Evolutionary conservation across 768 basidiomycete species (phyloP).

Genomic region (Kwoniella shandongensis): DNA sequence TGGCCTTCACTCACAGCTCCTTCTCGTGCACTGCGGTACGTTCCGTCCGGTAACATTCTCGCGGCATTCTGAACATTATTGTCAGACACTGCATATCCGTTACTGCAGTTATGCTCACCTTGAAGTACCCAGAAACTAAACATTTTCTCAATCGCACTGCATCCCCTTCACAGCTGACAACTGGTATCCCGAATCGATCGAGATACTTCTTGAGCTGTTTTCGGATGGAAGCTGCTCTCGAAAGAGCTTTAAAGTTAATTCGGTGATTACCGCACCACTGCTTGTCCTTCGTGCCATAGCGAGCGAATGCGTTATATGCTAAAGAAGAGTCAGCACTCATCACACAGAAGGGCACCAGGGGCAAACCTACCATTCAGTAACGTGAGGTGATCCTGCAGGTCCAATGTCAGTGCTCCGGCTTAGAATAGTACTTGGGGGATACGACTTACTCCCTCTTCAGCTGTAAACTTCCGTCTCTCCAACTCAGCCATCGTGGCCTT

Average conservation of each 20-base stretch:
- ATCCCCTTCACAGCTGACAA: conserved; percentile 87
- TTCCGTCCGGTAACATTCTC: conserved; percentile 86
- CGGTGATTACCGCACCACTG: conserved; percentile 92
- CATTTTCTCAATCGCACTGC: conserved; percentile 77
- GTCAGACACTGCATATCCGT: too few species aligned
- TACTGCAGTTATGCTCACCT: conserved; percentile 33
- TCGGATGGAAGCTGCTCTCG: conserved; percentile 88
- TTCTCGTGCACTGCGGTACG: conserved; percentile 83
- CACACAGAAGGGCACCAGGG: not conserved
- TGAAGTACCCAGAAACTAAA: conserved; percentile 85
- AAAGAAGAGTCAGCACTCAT: conserved; percentile 8
- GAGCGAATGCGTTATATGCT: conserved; percentile 92
- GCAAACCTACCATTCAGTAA: conserved; percentile 72
- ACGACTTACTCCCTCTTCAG: conserved; percentile 84
- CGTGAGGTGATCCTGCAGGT: conserved; percentile 82
- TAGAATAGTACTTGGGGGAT: not conserved
- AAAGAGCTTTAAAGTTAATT: conserved; percentile 89
- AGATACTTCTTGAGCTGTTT: conserved; percentile 95
- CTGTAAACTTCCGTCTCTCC: conserved; percentile 92
- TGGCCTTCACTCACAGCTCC: conserved; percentile 63
- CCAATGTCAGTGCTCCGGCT: conserved; percentile 7
- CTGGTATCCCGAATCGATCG: conserved; percentile 77
- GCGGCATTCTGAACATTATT: conserved; percentile 71
- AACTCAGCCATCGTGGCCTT: conserved; percentile 80
- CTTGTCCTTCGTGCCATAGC: conserved; percentile 70